These are phyloP conservation scores for Poronia punctata DNA, from an alignment of 495 filamentous ascomycete species.

Conservation along the genomic window DNA sequence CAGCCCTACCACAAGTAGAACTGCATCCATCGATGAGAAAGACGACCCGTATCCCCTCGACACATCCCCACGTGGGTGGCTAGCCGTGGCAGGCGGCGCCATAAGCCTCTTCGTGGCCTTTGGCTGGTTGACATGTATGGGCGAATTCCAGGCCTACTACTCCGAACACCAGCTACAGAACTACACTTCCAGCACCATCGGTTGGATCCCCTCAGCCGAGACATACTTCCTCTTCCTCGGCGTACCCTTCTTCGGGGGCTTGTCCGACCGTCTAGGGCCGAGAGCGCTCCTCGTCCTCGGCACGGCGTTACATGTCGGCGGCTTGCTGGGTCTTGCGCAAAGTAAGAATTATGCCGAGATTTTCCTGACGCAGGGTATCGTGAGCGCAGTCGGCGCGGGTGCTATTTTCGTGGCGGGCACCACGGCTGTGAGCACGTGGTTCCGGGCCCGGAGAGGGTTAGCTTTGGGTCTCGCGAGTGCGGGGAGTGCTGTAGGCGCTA, in stretches of 20 bases:
- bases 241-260: conserved; percentile 47
- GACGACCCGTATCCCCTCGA: conserved; percentile 23
- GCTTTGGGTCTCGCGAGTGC: conserved; percentile 54
- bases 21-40: no score
- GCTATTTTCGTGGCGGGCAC: conserved; percentile 43
- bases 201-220: conserved; percentile 47
- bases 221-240: conserved; percentile 10
- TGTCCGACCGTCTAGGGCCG: conserved; percentile 59
- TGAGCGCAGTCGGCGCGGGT: conserved; percentile 26
- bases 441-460: conserved; percentile 58
- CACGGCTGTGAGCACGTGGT: conserved; percentile 55
- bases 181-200: conserved; percentile 44
- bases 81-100: conserved; percentile 52
- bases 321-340: conserved; percentile 60
- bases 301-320: conserved; percentile 56
- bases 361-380: conserved; percentile 48
- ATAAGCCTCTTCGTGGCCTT: conserved; percentile 47
- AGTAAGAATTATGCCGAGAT: conserved; percentile 53
- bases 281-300: conserved; percentile 49
- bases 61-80: conserved; percentile 48
- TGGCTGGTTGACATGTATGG: conserved; percentile 57
- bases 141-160: conserved; percentile 56
- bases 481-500: conserved; percentile 51
- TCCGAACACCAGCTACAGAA: conserved; percentile 37
- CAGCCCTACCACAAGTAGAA: no score